These are phyloP conservation scores for Acacia melanoxylon DNA, from an alignment of 306 rosid species.

Conservation along the genomic window DNA sequence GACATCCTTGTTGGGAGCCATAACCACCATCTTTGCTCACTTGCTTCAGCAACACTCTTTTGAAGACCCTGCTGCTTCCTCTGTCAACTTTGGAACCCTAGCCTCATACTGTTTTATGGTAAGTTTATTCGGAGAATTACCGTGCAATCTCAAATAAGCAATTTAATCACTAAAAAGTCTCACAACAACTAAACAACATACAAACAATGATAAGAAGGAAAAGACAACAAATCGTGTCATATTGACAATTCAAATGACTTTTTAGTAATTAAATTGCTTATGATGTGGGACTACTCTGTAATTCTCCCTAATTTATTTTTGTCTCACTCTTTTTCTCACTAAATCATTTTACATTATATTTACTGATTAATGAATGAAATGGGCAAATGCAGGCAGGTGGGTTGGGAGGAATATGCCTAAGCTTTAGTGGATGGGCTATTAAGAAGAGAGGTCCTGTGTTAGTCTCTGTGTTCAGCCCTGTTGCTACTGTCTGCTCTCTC, in stretches of 20 bases:
- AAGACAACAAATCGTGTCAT: no score
- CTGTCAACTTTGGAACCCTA: constrained; percentile 42
- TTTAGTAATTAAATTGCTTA: no score
- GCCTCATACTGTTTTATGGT: constrained; percentile 63
- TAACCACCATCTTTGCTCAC: constrained; percentile 44
- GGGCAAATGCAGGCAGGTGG: constrained; percentile 53
- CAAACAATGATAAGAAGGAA: no score
- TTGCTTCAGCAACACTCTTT: constrained; percentile 41
- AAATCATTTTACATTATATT: no score
- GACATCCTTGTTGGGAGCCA: constrained; percentile 60
- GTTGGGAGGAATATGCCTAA: constrained; percentile 57
- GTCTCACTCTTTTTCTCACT: no score
- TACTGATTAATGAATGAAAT: neutral
- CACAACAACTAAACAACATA: no score
- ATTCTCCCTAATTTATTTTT: no score
- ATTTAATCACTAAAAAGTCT: no score
- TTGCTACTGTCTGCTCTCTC: constrained; percentile 69
- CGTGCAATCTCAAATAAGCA: no score
- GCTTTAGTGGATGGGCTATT: constrained; percentile 81
- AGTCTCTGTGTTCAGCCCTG: constrained; percentile 76
- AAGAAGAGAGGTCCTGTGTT: constrained; percentile 88
- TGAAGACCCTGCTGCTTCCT: constrained; percentile 40
- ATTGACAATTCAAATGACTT: no score
- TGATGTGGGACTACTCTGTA: no score
- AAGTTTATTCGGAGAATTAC: no score